phyloP scores from a whole-genome alignment of 345 rosid genomes.

The Brassica juncea region DNA sequence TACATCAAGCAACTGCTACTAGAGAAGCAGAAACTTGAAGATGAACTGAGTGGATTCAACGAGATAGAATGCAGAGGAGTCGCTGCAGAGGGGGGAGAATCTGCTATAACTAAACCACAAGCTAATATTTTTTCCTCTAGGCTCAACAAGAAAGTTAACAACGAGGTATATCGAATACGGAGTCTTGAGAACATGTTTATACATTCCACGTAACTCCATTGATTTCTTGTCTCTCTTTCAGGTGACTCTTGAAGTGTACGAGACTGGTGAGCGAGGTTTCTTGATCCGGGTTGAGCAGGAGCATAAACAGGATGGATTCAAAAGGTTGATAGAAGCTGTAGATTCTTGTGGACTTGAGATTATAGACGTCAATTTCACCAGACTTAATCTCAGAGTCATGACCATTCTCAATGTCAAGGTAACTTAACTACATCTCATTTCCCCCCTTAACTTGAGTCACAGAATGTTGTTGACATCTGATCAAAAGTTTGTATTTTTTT shows the following conservation, averaged over 20 bases:
- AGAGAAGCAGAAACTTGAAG: conserved; percentile 54
- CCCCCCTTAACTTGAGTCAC: background rate
- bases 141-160: conserved; percentile 22
- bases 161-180: conserved; percentile 9
- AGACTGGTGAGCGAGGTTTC: conserved; percentile 51
- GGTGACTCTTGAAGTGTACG: conserved; percentile 64
- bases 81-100: conserved; percentile 23
- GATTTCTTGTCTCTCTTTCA: conserved; percentile 24
- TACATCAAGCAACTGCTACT: conserved; percentile 58
- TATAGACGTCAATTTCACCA: conserved; percentile 69
- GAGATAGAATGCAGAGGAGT: conserved; percentile 41
- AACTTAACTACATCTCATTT: conserved; percentile 11
- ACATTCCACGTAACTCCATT: background rate
- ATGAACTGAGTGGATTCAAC: conserved; percentile 59
- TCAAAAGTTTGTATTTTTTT: background rate
- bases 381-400: conserved; percentile 50
- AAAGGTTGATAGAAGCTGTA: conserved; percentile 59
- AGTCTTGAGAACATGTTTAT: background rate
- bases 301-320: conserved; percentile 59
- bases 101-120: conserved; percentile 22
- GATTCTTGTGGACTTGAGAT: conserved; percentile 57
- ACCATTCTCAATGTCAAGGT: conserved; percentile 72
- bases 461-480: background rate
- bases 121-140: conserved; percentile 19
- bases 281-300: conserved; percentile 52